Conservation (phyloP, 331 rosid species). For the Quercus phellos region DNA sequence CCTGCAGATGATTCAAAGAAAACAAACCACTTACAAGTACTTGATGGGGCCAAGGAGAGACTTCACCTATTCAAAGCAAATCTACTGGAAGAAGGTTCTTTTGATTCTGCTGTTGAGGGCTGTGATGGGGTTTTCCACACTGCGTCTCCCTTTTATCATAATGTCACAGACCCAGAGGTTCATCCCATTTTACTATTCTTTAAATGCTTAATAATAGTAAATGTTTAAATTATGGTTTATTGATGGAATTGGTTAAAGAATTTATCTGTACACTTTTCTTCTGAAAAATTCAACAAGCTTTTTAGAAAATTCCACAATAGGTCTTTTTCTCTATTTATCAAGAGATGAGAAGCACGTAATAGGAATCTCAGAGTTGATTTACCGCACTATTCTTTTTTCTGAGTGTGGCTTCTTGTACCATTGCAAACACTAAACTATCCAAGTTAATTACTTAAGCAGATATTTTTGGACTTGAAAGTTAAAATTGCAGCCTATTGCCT, state of each 20-base stretch:
- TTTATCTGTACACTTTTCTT: not conserved
- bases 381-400: not conserved
- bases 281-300: not conserved
- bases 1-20: not conserved
- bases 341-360: not conserved
- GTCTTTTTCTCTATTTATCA: not conserved
- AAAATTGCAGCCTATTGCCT: not conserved
- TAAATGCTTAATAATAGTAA: not conserved
- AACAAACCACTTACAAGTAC: not conserved
- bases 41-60: slow-evolving; percentile 8
- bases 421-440: not conserved
- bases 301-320: not conserved
- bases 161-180: not conserved
- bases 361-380: not conserved
- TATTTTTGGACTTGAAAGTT: not conserved
- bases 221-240: not conserved
- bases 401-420: not conserved
- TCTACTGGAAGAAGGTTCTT: not conserved
- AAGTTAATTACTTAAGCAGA: not conserved
- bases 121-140: slow-evolving; percentile 1
- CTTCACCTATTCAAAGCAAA: slow-evolving; percentile 3
- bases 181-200: not conserved
- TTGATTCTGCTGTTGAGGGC: not conserved
- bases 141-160: not conserved
- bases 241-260: not conserved